A percentile compares a stretch with the other conserved stretches of the same genome.
Conservation (phyloP, 805 yeast genomes). For the Ascoidea tarda region DNA sequence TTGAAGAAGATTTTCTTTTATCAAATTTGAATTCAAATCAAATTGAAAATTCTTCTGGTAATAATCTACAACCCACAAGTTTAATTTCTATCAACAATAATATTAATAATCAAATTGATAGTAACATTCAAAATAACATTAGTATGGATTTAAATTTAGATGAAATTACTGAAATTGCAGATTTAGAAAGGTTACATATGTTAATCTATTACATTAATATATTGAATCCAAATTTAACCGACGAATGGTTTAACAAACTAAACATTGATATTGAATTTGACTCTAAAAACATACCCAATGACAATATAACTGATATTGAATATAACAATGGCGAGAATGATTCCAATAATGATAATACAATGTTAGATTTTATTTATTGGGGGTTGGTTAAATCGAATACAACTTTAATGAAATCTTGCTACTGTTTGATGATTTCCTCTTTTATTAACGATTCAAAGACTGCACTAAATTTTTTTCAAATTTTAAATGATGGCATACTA, state of each 20-base stretch:
- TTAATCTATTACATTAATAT: conserved; percentile 2
- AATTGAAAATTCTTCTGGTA: conserved; percentile 2
- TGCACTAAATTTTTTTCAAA: conserved; percentile 36
- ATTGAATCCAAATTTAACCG: background rate
- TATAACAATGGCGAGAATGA: background rate
- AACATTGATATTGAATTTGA: background rate
- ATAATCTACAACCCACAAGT: background rate
- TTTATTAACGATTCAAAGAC: conserved; percentile 47
- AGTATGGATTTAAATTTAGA: conserved; percentile 22
- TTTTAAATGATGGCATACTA: conserved; percentile 18
- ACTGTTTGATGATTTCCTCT: conserved; percentile 66
- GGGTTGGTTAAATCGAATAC: conserved; percentile 63
- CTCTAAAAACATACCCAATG: background rate
- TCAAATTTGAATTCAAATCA: conserved; percentile 11
- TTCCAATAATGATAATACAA: background rate
- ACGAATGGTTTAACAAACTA: background rate
- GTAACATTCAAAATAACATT: background rate
- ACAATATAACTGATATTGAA: background rate
- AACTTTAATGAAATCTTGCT: conserved; percentile 70
- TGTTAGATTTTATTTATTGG: conserved; percentile 79
- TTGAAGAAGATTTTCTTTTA: conserved; percentile 12
- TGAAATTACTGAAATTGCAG: conserved; percentile 59
- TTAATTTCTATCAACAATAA: conserved; percentile 3
- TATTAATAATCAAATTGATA: background rate
- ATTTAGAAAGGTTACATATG: conserved; percentile 76